Conservation (phyloP, 345 rosid genomes). For the Eutrema japonicum region DNA sequence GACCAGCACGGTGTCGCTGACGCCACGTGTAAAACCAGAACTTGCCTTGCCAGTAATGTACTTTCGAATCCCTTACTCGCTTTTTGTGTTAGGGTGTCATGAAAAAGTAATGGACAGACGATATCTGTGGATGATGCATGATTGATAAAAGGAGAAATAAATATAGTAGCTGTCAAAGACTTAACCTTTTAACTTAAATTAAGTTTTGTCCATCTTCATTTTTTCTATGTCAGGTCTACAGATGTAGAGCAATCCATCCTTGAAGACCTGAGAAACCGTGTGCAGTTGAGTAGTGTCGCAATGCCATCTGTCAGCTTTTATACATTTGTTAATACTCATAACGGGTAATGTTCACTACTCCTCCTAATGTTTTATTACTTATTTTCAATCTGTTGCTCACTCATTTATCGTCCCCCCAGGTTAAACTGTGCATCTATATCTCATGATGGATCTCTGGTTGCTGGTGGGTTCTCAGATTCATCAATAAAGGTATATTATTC, state of each 20-base stretch:
- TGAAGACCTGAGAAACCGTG: conserved; percentile 94
- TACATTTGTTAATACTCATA: conserved; percentile 89
- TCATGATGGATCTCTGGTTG: conserved; percentile 96
- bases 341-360: conserved; percentile 60
- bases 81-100: conserved; percentile 28
- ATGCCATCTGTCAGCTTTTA: conserved; percentile 95
- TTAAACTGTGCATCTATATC: conserved; percentile 91
- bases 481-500: conserved; percentile 66
- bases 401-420: conserved; percentile 45
- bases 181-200: conserved; percentile 10
- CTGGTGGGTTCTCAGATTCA: conserved; percentile 97
- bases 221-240: conserved; percentile 55
- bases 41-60: conserved; percentile 94
- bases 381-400: conserved; percentile 26
- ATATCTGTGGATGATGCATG: conserved; percentile 3
- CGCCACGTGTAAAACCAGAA: conserved; percentile 87
- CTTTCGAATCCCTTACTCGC: conserved; percentile 40
- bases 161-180: conserved; percentile 12
- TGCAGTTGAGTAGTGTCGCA: conserved; percentile 77
- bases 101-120: not conserved
- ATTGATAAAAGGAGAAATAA: conserved; percentile 2
- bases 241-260: conserved; percentile 94
- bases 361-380: conserved; percentile 9
- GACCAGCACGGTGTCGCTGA: conserved; percentile 51
- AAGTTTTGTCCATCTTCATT: not conserved